These are phyloP conservation scores for Phytophthora aleatoria DNA, from an alignment of 352 stramenopile species.

Conservation along the genomic window DNA sequence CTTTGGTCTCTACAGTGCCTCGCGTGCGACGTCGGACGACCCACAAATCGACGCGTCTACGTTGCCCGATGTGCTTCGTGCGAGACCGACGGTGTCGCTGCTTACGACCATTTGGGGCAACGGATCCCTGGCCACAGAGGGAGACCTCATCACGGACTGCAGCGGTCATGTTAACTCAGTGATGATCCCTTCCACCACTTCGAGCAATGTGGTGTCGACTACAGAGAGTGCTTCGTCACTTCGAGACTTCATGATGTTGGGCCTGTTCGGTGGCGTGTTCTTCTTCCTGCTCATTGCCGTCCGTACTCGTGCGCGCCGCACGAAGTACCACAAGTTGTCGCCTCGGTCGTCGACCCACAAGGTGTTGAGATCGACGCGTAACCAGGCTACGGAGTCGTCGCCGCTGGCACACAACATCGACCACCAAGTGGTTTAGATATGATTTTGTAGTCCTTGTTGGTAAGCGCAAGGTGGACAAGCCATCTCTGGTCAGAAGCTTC, in stretches of 20 bases:
- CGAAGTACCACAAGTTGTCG: constrained; percentile 29
- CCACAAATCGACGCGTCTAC: constrained; percentile 12
- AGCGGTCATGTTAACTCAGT: neutral
- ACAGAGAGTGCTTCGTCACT: neutral
- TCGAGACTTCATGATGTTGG: constrained; percentile 14
- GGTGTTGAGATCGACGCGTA: constrained; percentile 2
- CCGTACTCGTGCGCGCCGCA: constrained; percentile 21
- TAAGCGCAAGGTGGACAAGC: neutral
- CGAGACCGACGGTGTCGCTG: constrained; percentile 57
- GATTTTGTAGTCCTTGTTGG: constrained; percentile 18
- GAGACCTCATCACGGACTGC: constrained; percentile 44
- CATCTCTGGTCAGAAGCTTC: neutral
- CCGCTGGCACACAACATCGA: constrained; percentile 19
- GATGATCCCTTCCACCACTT: neutral
- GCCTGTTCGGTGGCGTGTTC: constrained; percentile 21
- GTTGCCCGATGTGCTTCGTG: constrained; percentile 40
- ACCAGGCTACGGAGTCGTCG: constrained; percentile 21
- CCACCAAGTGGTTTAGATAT: constrained; percentile 26
- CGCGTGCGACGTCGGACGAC: constrained; percentile 9
- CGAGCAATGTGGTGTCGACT: constrained; percentile 9
- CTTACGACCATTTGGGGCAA: constrained; percentile 54
- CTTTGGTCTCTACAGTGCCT: constrained; percentile 47
- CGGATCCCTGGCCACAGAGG: constrained; percentile 40
- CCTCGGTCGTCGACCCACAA: constrained; percentile 5
- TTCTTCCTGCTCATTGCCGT: constrained; percentile 25